Conservation (phyloP, 1,284 basidiomycete species). For the Ustilago nuda region DNA sequence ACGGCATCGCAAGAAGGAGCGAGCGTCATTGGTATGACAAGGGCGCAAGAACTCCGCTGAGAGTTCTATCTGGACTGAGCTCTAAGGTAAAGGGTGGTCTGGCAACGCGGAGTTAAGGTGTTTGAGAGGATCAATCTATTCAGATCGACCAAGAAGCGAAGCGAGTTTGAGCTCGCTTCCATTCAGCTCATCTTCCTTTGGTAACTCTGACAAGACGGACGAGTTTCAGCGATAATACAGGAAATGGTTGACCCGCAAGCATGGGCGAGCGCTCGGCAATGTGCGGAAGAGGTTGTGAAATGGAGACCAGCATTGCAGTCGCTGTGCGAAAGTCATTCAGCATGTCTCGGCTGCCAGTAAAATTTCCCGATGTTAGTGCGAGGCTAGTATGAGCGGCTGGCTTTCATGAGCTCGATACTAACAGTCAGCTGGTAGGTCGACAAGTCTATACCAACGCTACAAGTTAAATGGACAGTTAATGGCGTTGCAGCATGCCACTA, state of each 20-base stretch:
- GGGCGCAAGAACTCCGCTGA: slow-evolving; percentile 7
- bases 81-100: neutral
- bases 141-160: neutral
- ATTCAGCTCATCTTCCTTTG: neutral
- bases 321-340: neutral
- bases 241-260: neutral
- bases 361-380: slow-evolving; percentile 5
- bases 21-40: slow-evolving; percentile 4
- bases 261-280: neutral
- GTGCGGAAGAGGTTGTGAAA: neutral
- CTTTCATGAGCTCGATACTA: neutral
- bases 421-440: too few species aligned
- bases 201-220: too few species aligned
- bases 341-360: neutral
- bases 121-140: neutral
- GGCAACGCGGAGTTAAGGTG: neutral
- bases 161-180: neutral
- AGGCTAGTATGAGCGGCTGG: neutral
- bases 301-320: neutral
- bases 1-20: neutral
- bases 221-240: neutral
- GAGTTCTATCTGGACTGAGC: neutral
- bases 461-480: too few species aligned
- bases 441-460: too few species aligned
- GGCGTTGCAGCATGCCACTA: neutral